Conservation (phyloP, 768 basidiomycete species). For the Flagelloscypha sp. region DNA sequence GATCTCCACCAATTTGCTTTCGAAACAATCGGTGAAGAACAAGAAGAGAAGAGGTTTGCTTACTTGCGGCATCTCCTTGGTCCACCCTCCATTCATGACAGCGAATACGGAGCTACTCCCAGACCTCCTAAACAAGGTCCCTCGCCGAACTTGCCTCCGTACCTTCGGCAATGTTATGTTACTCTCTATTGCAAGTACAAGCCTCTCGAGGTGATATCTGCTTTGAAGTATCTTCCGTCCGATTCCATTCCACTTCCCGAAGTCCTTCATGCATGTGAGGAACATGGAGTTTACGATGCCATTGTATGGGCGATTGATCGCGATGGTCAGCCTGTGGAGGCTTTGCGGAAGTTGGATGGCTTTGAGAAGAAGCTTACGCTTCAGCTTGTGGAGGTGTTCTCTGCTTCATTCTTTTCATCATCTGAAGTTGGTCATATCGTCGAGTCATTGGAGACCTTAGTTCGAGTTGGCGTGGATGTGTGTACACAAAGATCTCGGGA, state of each 20-base stretch:
- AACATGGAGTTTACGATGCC: slow-evolving; percentile 58
- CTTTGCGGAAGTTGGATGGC: slow-evolving; percentile 56
- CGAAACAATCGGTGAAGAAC: slow-evolving; percentile 32
- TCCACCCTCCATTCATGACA: slow-evolving; percentile 36
- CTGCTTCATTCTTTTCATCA: slow-evolving; percentile 6
- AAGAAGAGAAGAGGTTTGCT: slow-evolving; percentile 50
- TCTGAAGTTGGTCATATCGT: slow-evolving; percentile 28
- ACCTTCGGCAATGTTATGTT: slow-evolving; percentile 57
- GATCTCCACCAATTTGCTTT: slow-evolving; percentile 59
- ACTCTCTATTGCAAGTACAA: slow-evolving; percentile 66
- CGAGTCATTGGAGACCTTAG: slow-evolving; percentile 48
- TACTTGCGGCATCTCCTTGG: slow-evolving; percentile 75
- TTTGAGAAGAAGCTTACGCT: slow-evolving; percentile 48
- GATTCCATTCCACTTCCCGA: slow-evolving; percentile 48
- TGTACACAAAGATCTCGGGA: slow-evolving; percentile 61
- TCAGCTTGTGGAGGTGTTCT: slow-evolving; percentile 32
- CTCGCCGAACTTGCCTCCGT: slow-evolving; percentile 37
- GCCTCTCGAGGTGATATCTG: slow-evolving; percentile 52
- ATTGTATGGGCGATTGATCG: slow-evolving; percentile 75
- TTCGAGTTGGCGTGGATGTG: slow-evolving; percentile 52
- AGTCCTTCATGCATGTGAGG: slow-evolving; percentile 58
- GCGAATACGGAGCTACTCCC: slow-evolving; percentile 21
- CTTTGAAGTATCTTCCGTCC: slow-evolving; percentile 46
- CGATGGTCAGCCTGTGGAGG: slow-evolving; percentile 51
- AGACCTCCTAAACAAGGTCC: slow-evolving; percentile 18